phyloP scores from a whole-genome alignment of 192 early-diverging fungal genomes.

The Coemansia sp. region DNA sequence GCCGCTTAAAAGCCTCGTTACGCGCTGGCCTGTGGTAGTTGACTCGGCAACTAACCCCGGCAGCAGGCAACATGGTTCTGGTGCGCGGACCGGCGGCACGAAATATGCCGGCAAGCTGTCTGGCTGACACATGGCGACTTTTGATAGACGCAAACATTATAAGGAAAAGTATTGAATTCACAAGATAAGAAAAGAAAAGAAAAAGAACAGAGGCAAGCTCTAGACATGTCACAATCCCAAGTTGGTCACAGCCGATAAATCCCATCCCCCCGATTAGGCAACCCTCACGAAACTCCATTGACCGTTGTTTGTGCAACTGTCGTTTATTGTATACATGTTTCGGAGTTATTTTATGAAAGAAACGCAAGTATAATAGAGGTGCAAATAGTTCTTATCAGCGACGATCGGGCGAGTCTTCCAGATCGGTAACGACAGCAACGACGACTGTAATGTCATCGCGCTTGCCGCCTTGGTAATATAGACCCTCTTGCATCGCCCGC shows the following conservation, averaged over 20 bases:
- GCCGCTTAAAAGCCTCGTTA: slow-evolving; percentile 37
- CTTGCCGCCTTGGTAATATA: slow-evolving; percentile 94
- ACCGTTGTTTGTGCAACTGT: no score
- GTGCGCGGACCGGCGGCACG: background rate
- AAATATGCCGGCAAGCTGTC: background rate
- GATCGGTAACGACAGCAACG: slow-evolving; percentile 78
- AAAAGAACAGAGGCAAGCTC: background rate
- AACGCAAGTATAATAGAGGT: background rate
- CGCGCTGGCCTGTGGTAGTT: slow-evolving; percentile 38
- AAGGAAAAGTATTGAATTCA: background rate
- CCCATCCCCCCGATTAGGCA: background rate
- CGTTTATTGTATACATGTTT: background rate
- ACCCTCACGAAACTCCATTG: no score
- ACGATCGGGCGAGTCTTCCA: slow-evolving; percentile 72
- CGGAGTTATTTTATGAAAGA: background rate
- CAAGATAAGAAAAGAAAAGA: background rate
- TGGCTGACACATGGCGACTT: background rate
- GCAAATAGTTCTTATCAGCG: slow-evolving; percentile 31
- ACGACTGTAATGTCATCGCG: slow-evolving; percentile 93
- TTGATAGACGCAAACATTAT: slow-evolving; percentile 20
- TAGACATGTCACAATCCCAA: background rate
- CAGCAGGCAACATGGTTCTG: background rate
- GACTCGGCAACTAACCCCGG: background rate
- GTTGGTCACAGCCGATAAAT: background rate
- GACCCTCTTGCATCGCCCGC: slow-evolving; percentile 91